Evolutionary conservation across 2,329 filamentous ascomycete genomes (phyloP), one percentile per base, ranked within the genome.

Genomic region (Cladosporium halotolerans): DNA sequence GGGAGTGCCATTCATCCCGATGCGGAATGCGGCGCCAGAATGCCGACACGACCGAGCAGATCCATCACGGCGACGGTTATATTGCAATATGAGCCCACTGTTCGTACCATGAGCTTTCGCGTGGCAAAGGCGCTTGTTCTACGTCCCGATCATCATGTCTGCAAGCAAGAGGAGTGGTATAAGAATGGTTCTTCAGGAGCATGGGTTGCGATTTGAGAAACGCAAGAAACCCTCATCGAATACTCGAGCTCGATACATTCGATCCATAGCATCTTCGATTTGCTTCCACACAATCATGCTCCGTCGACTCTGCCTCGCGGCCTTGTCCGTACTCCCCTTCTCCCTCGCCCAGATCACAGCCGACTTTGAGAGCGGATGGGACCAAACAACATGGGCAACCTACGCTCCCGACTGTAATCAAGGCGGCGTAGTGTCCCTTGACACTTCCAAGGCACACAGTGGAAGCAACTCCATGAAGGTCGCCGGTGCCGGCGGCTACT

Each of bases 361-460:
- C 41, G 76, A 74, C 62, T 84, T 83, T 54, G 81, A 84, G 63
- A 72, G 63, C 52, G 81, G 81, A 40, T 82, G 76, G 78, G 76
- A 83, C 61, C 63, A 79, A 58, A 68, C 77, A 0, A 73, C 76
- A 54, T 83, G 81, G 81, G 76, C 79, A 0, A 79, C 70, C 7
- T 83, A 83, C 58, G 80, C 81, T 3, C 67, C 73, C 3, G 79
- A 82, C 67, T 84, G 81, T 63, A 81, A 73, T 67, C 80, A 83
- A 63, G 80, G 80, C 44, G 80, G 80, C 36, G 76, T 71, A 54
- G 74, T 83, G 51, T 72, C 68, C 1, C 77, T 84, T 10, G 81
- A 83, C 61, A 82, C 68, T 58, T 71, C 79, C 38, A 79, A 73
- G 0, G 79, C 77, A 0, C 78, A 82, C 62, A 80, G 74, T 54